Percentiles rank a stretch among this genome's conserved stretches.
phyloP scores from a whole-genome alignment of 2,329 filamentous ascomycete species.

The Ophiosphaerella herpotricha region DNA sequence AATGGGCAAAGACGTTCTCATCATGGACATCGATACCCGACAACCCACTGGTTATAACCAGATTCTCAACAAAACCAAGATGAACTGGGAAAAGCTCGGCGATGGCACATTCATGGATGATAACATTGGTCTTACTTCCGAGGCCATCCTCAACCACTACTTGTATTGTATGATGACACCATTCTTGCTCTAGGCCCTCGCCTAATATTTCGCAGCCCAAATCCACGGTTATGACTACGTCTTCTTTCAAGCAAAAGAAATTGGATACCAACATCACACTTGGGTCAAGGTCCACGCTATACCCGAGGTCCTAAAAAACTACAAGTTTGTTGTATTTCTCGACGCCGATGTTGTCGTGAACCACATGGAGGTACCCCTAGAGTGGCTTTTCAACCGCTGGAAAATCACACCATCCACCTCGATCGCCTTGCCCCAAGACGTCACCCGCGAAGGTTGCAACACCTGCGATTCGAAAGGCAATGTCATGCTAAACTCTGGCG shows the following conservation, averaged over 20 bases:
- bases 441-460: constrained; percentile 14
- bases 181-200: constrained; percentile 43
- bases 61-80: neutral
- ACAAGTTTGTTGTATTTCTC: constrained; percentile 51
- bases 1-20: neutral
- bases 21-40: neutral
- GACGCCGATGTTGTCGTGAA: constrained; percentile 52
- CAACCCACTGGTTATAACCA: neutral
- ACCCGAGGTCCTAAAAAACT: constrained; percentile 42
- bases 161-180: neutral
- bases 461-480: constrained; percentile 43
- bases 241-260: constrained; percentile 43
- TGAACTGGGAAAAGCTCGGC: neutral
- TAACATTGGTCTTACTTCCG: neutral
- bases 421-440: constrained; percentile 48
- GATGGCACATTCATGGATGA: neutral
- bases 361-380: constrained; percentile 50
- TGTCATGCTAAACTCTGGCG: constrained; percentile 45
- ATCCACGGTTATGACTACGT: constrained; percentile 54
- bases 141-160: neutral
- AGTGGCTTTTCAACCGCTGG: constrained; percentile 56
- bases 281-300: constrained; percentile 51
- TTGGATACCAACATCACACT: constrained; percentile 42
- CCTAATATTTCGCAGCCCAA: constrained; percentile 26
- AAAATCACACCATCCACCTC: constrained; percentile 45